Evolutionary conservation across 306 rosid species (phyloP).

Genomic region (Quercus ilex): DNA sequence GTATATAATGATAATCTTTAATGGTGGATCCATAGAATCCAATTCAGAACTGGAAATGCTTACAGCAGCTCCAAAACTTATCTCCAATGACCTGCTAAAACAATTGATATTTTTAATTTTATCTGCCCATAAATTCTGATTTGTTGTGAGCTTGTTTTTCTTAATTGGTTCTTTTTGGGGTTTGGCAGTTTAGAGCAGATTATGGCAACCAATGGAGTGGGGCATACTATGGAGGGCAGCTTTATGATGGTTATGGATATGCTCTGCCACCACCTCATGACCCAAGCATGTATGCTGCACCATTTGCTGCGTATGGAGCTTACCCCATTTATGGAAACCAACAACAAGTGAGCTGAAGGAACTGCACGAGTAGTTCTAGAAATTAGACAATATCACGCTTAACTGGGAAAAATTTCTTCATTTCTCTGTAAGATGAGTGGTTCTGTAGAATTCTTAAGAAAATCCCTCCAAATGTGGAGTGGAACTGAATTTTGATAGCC

Average conservation of each 20-base stretch:
- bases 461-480: slow-evolving; percentile 71
- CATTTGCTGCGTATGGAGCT: slow-evolving; percentile 67
- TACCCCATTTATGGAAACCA: slow-evolving; percentile 84
- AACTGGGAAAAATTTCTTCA: slow-evolving; percentile 25
- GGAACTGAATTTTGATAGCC: slow-evolving; percentile 83
- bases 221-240: slow-evolving; percentile 70
- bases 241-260: slow-evolving; percentile 88
- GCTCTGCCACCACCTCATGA: slow-evolving; percentile 78
- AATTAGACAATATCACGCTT: slow-evolving; percentile 26
- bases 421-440: slow-evolving; percentile 47
- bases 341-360: slow-evolving; percentile 87
- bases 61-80: neutral
- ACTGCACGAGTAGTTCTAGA: slow-evolving; percentile 29
- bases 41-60: neutral
- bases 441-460: slow-evolving; percentile 43
- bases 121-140: neutral
- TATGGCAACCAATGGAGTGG: slow-evolving; percentile 72
- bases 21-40: neutral
- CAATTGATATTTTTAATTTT: neutral
- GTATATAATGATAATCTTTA: neutral
- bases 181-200: slow-evolving; percentile 65
- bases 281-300: slow-evolving; percentile 67
- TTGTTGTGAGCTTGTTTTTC: slow-evolving; percentile 13
- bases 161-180: slow-evolving; percentile 14
- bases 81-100: neutral